Percentiles rank a stretch among this genome's conserved stretches.
Evolutionary conservation across 1,284 basidiomycete species (phyloP).

Genomic region (Sanghuangporus sanghuang): DNA sequence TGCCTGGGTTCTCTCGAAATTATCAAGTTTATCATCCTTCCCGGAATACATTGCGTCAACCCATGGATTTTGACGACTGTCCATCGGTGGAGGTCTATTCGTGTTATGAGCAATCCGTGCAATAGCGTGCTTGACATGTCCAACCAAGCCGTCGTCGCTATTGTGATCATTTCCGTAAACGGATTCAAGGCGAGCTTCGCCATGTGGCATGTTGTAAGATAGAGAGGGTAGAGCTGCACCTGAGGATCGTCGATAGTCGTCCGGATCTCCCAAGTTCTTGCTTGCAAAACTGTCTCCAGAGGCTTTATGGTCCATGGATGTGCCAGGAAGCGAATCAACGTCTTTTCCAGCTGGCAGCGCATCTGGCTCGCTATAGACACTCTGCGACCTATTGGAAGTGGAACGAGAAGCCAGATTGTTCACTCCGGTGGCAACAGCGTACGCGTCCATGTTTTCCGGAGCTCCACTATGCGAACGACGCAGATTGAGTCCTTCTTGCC

Average conservation of each 20-base stretch:
- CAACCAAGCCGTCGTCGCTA: background rate
- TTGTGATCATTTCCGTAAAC: background rate
- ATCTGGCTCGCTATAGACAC: background rate
- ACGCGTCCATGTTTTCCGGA: background rate
- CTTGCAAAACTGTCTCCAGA: background rate
- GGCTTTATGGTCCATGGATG: background rate
- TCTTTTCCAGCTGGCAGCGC: background rate
- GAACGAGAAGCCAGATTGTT: background rate
- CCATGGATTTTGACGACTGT: constrained; percentile 4
- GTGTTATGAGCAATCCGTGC: background rate
- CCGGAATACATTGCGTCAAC: background rate
- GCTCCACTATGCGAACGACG: background rate
- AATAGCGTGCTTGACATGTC: constrained; percentile 3
- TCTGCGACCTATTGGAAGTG: background rate
- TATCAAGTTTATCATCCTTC: constrained; percentile 6
- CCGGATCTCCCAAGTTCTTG: background rate
- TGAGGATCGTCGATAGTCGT: background rate
- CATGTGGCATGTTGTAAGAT: background rate
- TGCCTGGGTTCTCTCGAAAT: constrained; percentile 8
- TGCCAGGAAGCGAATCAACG: background rate
- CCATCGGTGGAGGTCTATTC: background rate
- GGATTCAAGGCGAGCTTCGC: background rate
- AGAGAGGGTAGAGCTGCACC: background rate
- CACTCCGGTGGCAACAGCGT: constrained; percentile 1
- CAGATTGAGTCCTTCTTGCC: background rate